phyloP scores from a whole-genome alignment of 179 eudicot genomes.

The Patellifolia procumbens region DNA sequence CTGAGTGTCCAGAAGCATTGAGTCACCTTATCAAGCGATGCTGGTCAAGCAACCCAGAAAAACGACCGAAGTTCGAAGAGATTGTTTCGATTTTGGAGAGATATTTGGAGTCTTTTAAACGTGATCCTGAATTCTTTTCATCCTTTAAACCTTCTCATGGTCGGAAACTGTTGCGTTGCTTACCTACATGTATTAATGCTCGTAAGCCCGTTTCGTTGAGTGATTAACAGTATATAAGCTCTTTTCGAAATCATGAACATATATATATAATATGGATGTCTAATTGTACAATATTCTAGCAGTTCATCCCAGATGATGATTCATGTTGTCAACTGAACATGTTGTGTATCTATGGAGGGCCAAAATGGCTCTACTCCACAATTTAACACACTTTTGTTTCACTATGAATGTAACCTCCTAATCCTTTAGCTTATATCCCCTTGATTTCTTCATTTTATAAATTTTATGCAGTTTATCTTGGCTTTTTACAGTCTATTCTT shows the following conservation, averaged over 20 bases:
- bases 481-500: too few relatives aligned
- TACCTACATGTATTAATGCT: slow-evolving; percentile 49
- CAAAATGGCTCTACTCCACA: background rate
- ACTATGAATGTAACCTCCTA: too few relatives aligned
- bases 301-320: slow-evolving; percentile 16
- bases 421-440: background rate
- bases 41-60: slow-evolving; percentile 81
- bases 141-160: slow-evolving; percentile 40
- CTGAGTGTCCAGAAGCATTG: slow-evolving; percentile 66
- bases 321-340: slow-evolving; percentile 7
- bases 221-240: slow-evolving; percentile 19
- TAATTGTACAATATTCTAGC: slow-evolving; percentile 20
- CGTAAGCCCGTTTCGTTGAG: slow-evolving; percentile 35
- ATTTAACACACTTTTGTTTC: background rate
- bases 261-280: slow-evolving; percentile 9
- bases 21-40: slow-evolving; percentile 71
- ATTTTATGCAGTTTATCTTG: background rate
- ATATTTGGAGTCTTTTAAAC: slow-evolving; percentile 51
- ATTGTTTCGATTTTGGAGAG: slow-evolving; percentile 63
- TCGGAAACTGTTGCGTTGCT: slow-evolving; percentile 41
- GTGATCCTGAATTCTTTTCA: slow-evolving; percentile 73
- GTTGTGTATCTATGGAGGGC: slow-evolving; percentile 8
- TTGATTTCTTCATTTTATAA: background rate
- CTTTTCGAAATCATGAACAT: slow-evolving; percentile 11
- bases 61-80: slow-evolving; percentile 81